A percentile compares a stretch with the other conserved stretches of the same genome.
Conservation (phyloP, 306 rosid genomes). For the Quercus suber region DNA sequence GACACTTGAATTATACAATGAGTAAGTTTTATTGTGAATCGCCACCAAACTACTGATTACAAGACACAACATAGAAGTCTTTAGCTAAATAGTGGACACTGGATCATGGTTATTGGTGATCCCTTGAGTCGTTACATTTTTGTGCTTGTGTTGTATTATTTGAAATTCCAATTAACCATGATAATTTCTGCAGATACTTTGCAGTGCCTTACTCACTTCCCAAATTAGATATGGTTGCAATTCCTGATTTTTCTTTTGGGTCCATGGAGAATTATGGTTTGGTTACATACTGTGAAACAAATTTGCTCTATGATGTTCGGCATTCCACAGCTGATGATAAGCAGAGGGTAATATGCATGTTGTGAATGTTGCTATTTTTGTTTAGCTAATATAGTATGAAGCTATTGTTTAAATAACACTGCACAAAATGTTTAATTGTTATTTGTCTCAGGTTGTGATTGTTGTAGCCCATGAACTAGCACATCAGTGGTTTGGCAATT, state of each 20-base stretch:
- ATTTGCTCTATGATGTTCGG: constrained; percentile 85
- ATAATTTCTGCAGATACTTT: constrained; percentile 66
- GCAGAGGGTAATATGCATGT: constrained; percentile 63
- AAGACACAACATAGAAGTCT: constrained; percentile 3
- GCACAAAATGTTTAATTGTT: constrained; percentile 8
- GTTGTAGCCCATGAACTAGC: constrained; percentile 95
- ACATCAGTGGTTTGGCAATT: constrained; percentile 97
- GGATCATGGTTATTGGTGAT: background rate
- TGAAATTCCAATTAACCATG: constrained; percentile 15
- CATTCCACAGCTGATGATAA: constrained; percentile 84
- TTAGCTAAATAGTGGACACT: background rate
- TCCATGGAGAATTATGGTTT: constrained; percentile 99
- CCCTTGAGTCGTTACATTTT: background rate
- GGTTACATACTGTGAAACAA: constrained; percentile 87
- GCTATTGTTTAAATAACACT: constrained; percentile 30
- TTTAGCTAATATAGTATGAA: constrained; percentile 20
- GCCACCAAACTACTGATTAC: background rate
- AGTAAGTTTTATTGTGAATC: constrained; percentile 43
- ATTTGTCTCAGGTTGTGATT: constrained; percentile 65
- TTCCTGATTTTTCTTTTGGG: constrained; percentile 93
- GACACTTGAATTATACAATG: constrained; percentile 69
- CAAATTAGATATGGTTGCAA: constrained; percentile 91
- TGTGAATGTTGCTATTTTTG: constrained; percentile 15
- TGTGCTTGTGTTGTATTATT: constrained; percentile 10
- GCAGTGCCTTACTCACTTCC: constrained; percentile 80